These are phyloP conservation scores for Lachancea meyersii DNA, from an alignment of 805 yeast species.

Conservation along the genomic window DNA sequence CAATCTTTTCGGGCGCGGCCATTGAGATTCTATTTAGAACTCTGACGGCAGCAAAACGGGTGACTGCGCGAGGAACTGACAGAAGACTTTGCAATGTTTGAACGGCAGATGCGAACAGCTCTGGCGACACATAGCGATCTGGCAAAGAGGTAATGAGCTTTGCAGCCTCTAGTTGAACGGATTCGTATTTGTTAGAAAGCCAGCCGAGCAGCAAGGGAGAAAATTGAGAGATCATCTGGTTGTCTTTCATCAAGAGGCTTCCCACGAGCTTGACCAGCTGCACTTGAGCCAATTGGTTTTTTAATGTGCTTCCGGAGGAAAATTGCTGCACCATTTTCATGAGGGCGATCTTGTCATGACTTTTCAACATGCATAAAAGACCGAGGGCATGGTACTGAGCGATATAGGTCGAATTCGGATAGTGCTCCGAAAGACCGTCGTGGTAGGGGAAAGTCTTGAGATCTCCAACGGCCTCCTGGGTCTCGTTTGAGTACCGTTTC, in stretches of 20 bases:
- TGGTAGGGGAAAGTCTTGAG: slow-evolving; percentile 36
- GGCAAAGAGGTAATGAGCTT: slow-evolving; percentile 44
- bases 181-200: slow-evolving; percentile 74
- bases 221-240: slow-evolving; percentile 42
- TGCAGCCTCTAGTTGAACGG: slow-evolving; percentile 89
- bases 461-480: slow-evolving; percentile 74
- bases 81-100: slow-evolving; percentile 68
- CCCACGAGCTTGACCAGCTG: slow-evolving; percentile 80
- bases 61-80: slow-evolving; percentile 81
- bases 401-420: slow-evolving; percentile 69
- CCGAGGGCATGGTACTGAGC: slow-evolving; percentile 96
- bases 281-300: slow-evolving; percentile 75
- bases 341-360: slow-evolving; percentile 90
- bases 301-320: slow-evolving; percentile 52
- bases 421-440: slow-evolving; percentile 37
- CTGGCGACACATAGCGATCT: slow-evolving; percentile 51
- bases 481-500: slow-evolving; percentile 88
- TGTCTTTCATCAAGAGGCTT: slow-evolving; percentile 65
- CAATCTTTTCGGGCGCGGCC: slow-evolving; percentile 70
- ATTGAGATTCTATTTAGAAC: slow-evolving; percentile 79
- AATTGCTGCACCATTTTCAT: slow-evolving; percentile 83
- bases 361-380: slow-evolving; percentile 76
- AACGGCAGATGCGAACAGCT: slow-evolving; percentile 65
- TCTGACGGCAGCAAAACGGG: slow-evolving; percentile 91
- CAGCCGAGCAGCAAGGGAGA: slow-evolving; percentile 58